phyloP scores from a whole-genome alignment of 2,329 filamentous ascomycete species.

The Xylariaceae sp. region DNA sequence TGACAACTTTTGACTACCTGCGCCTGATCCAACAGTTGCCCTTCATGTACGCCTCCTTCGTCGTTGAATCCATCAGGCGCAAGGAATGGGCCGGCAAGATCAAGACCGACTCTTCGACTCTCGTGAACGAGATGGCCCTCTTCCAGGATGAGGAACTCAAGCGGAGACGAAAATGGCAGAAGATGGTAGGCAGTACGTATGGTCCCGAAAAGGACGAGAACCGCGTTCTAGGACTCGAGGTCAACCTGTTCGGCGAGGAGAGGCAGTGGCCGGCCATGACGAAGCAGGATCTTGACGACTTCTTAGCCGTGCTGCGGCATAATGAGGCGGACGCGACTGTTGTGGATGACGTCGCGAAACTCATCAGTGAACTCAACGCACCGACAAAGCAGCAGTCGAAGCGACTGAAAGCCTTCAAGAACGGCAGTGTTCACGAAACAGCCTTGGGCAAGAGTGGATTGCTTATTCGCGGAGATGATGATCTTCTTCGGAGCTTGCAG shows the following conservation, averaged over 20 bases:
- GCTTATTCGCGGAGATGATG: slow-evolving; percentile 79
- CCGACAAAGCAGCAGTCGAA: slow-evolving; percentile 83
- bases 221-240: slow-evolving; percentile 69
- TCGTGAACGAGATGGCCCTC: slow-evolving; percentile 87
- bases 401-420: slow-evolving; percentile 88
- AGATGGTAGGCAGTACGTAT: slow-evolving; percentile 69
- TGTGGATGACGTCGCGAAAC: slow-evolving; percentile 64
- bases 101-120: slow-evolving; percentile 72
- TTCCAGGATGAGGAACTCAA: slow-evolving; percentile 92
- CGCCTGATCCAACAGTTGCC: slow-evolving; percentile 76
- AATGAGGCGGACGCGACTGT: slow-evolving; percentile 59
- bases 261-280: slow-evolving; percentile 71
- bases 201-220: slow-evolving; percentile 59
- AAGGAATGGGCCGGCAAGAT: slow-evolving; percentile 91
- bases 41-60: slow-evolving; percentile 80
- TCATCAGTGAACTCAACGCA: slow-evolving; percentile 69
- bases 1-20: slow-evolving; percentile 74
- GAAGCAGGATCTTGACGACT: slow-evolving; percentile 69
- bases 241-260: slow-evolving; percentile 75
- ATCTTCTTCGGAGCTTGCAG: slow-evolving; percentile 67
- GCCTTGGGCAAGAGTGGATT: slow-evolving; percentile 79
- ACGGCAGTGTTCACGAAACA: slow-evolving; percentile 90
- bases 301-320: slow-evolving; percentile 58
- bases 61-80: slow-evolving; percentile 77
- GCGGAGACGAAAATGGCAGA: slow-evolving; percentile 83